Evolutionary conservation across 1,139 yeast genomes (phyloP).

Genomic region (Kodamaea anthophila): DNA sequence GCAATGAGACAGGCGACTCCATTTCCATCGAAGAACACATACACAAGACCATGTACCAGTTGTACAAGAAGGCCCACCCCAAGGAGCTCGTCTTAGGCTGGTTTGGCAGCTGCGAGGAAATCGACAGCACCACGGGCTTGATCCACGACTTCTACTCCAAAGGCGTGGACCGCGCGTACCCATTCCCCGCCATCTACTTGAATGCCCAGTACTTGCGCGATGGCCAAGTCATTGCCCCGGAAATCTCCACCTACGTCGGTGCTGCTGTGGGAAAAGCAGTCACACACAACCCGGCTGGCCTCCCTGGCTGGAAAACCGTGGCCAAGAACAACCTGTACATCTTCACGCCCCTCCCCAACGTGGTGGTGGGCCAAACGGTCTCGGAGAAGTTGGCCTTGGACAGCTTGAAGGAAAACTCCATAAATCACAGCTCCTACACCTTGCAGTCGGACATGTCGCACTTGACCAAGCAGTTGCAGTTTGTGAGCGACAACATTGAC

Average conservation of each 20-base stretch:
- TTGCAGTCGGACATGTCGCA: conserved; percentile 26
- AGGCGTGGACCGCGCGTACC: conserved; percentile 62
- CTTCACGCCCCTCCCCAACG: conserved; percentile 74
- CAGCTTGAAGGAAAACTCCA: conserved; percentile 21
- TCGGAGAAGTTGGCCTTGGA: conserved; percentile 55
- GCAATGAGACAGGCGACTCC: conserved; percentile 69
- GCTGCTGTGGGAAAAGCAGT: conserved; percentile 59
- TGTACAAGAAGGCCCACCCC: conserved; percentile 76
- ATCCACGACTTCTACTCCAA: conserved; percentile 80
- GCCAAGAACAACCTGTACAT: conserved; percentile 48
- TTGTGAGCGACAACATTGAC: conserved; percentile 49
- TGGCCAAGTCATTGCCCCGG: conserved; percentile 32
- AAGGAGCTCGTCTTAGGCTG: conserved; percentile 80
- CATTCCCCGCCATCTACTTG: conserved; percentile 75
- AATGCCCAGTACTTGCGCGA: conserved; percentile 43
- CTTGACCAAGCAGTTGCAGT: conserved; percentile 50
- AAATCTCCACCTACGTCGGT: conserved; percentile 65
- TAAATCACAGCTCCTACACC: conserved; percentile 15
- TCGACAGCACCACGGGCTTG: conserved; percentile 74
- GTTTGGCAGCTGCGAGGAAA: conserved; percentile 65
- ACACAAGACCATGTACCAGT: conserved; percentile 63
- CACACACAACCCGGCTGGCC: conserved; percentile 31
- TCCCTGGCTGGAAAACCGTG: conserved; percentile 43
- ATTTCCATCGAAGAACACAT: conserved; percentile 71
- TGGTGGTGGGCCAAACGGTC: conserved; percentile 52